phyloP scores from a whole-genome alignment of 176 grass and related monocot genomes.

The Ananas comosus region DNA sequence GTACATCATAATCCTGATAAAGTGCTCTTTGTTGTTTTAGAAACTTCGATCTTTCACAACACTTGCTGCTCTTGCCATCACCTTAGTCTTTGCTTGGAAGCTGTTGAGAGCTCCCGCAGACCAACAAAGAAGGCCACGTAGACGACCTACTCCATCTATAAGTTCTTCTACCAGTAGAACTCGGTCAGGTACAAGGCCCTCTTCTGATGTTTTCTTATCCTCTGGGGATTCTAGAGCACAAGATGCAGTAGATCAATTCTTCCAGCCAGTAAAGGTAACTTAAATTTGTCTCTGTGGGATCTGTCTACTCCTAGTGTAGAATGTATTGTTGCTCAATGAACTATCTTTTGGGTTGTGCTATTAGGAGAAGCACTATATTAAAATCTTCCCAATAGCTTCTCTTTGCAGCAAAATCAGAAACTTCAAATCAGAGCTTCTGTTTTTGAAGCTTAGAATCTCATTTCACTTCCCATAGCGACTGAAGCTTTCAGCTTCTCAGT shows the following conservation, averaged over 20 bases:
- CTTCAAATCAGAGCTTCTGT: too few species aligned
- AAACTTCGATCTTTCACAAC: constrained; percentile 84
- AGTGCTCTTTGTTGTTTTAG: constrained; percentile 24
- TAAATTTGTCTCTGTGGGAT: constrained; percentile 15
- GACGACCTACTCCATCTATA: constrained; percentile 36
- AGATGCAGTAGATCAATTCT: constrained; percentile 73
- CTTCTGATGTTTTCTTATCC: constrained; percentile 63
- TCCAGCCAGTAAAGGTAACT: constrained; percentile 87
- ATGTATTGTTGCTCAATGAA: too few species aligned
- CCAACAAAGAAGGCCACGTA: constrained; percentile 59
- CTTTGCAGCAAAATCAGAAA: too few species aligned
- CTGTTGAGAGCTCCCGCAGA: constrained; percentile 71
- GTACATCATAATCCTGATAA: neutral
- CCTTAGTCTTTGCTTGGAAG: constrained; percentile 81
- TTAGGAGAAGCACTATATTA: too few species aligned
- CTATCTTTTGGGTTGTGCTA: too few species aligned
- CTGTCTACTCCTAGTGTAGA: neutral
- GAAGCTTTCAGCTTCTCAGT: too few species aligned
- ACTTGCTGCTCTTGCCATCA: constrained; percentile 75
- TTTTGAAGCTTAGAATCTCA: too few species aligned
- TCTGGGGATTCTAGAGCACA: constrained; percentile 82
- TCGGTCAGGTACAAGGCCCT: constrained; percentile 30
- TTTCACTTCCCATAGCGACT: too few species aligned
- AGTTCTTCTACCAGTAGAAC: constrained; percentile 52
- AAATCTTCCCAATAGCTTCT: too few species aligned